phyloP scores from a whole-genome alignment of 108 stramenopile species.

The Fragilariopsis cylindrus region DNA sequence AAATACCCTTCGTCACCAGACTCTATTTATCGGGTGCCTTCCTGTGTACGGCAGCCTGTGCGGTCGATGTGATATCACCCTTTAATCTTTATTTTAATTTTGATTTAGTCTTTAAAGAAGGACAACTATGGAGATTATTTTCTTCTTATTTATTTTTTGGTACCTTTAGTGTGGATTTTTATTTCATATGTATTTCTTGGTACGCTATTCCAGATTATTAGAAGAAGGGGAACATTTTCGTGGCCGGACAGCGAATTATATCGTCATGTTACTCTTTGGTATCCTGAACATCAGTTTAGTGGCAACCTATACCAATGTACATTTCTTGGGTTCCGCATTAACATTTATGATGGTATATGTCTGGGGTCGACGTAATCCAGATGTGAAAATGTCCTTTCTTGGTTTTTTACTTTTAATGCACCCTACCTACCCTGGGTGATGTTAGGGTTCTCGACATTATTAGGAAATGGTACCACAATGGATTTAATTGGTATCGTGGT shows the following conservation, averaged over 20 bases:
- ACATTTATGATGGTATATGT: constrained; percentile 99
- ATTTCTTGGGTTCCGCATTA: constrained; percentile 91
- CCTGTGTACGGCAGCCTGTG: constrained; percentile 92
- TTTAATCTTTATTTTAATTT: constrained; percentile 94
- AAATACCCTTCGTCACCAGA: constrained; percentile 92
- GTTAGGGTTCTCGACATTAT: constrained; percentile 80
- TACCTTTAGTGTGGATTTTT: constrained; percentile 95
- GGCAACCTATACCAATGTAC: constrained; percentile 82
- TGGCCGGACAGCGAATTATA: constrained; percentile 90
- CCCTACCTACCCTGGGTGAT: constrained; percentile 98
- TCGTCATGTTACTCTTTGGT: constrained; percentile 92
- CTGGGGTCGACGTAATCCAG: constrained; percentile 89
- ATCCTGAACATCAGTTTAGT: constrained; percentile 73
- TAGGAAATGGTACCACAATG: constrained; percentile 84
- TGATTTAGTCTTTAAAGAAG: constrained; percentile 81
- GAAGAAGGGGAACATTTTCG: constrained; percentile 95
- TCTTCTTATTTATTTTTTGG: constrained; percentile 98
- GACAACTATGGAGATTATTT: constrained; percentile 95
- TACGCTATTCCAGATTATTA: constrained; percentile 91
- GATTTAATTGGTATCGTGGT: constrained; percentile 94
- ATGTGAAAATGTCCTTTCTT: constrained; percentile 92
- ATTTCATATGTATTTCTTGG: constrained; percentile 99
- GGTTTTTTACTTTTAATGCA: constrained; percentile 95
- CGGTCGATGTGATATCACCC: constrained; percentile 87
- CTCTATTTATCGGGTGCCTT: constrained; percentile 96